Evolutionary conservation across 306 rosid genomes (phyloP), one percentile per base, ranked within the genome.

Genomic region (Senna siamea): DNA sequence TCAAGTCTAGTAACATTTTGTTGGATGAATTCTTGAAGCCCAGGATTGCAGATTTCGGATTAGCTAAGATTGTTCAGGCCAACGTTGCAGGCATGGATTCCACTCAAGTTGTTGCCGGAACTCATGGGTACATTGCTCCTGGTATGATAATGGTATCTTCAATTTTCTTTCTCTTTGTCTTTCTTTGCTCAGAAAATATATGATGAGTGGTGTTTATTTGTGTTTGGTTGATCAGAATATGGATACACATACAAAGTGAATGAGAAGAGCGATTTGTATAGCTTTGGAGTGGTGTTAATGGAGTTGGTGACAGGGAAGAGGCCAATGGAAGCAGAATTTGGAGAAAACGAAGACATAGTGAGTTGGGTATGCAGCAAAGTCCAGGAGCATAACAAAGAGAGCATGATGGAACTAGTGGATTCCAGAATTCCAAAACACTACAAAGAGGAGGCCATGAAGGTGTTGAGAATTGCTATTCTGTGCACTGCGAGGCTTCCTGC

Each of bases 91-190:
- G 57, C 46, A 82, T 75, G 43, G 96, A 88, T 46, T 87, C 98
- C 9, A 83, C 92, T 28, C 93, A 85, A 63, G 88, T 94, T 62
- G 83, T 95, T 48, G 97, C 99, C 0, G 99, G 99, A 46, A 92
- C 99, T 17, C 96, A 78, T 2, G 99, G 99, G 4, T 95, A 95
- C 74, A 95, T 95, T 15, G 99, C 99, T 34, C 99, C 99, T 0
- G 99, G 99, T 93, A 28, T 66, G 96, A n/a, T n/a, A n/a, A n/a
- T n/a, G n/a, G n/a, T n/a, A n/a, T n/a, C n/a, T n/a, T n/a, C n/a
- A n/a, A n/a, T n/a, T n/a, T n/a, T n/a, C n/a, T n/a, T n/a, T n/a
- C n/a, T n/a, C n/a, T n/a, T n/a, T n/a, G n/a, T n/a, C n/a, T n/a
- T n/a, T n/a, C n/a, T n/a, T n/a, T n/a, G n/a, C n/a, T n/a, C n/a